These are phyloP conservation scores for Spathaspora boniae DNA, from an alignment of 805 yeast species.

Conservation along the genomic window DNA sequence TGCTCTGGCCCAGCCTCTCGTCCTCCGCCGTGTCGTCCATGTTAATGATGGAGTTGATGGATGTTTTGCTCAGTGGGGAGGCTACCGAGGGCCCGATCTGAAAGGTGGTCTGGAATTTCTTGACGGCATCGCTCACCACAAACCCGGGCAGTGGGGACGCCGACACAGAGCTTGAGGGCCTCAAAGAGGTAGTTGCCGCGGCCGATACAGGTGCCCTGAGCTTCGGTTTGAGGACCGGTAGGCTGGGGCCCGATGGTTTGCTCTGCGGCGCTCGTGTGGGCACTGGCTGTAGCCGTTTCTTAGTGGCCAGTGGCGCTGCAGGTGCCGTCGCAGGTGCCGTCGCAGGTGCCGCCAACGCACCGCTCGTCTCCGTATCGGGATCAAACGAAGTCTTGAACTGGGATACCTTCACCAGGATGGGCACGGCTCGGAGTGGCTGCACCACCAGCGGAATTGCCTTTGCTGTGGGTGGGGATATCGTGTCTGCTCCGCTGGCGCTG, in stretches of 20 bases:
- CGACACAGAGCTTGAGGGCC: neutral
- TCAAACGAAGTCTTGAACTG: no score
- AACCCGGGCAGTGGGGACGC: slow-evolving; percentile 13
- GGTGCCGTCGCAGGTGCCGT: no score
- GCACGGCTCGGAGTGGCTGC: slow-evolving; percentile 30
- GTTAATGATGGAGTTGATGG: slow-evolving; percentile 40
- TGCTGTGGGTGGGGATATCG: neutral
- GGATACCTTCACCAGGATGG: no score
- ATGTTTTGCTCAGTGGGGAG: slow-evolving; percentile 26
- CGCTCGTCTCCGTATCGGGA: no score
- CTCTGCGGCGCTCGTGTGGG: neutral
- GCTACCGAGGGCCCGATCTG: slow-evolving; percentile 12
- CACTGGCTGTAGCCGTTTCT: neutral
- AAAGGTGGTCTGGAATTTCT: slow-evolving; percentile 30
- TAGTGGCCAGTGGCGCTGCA: no score
- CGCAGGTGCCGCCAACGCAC: no score
- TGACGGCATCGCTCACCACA: slow-evolving; percentile 23
- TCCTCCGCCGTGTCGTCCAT: slow-evolving; percentile 28
- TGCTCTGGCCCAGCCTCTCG: neutral
- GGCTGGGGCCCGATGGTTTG: neutral
- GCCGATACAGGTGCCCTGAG: slow-evolving; percentile 7
- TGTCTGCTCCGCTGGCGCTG: neutral
- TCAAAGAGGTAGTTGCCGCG: slow-evolving; percentile 9
- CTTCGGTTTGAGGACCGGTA: slow-evolving; percentile 6
- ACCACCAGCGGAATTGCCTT: slow-evolving; percentile 22